phyloP scores from a whole-genome alignment of 2,329 filamentous ascomycete genomes.

The Stenocarpella maydis region DNA sequence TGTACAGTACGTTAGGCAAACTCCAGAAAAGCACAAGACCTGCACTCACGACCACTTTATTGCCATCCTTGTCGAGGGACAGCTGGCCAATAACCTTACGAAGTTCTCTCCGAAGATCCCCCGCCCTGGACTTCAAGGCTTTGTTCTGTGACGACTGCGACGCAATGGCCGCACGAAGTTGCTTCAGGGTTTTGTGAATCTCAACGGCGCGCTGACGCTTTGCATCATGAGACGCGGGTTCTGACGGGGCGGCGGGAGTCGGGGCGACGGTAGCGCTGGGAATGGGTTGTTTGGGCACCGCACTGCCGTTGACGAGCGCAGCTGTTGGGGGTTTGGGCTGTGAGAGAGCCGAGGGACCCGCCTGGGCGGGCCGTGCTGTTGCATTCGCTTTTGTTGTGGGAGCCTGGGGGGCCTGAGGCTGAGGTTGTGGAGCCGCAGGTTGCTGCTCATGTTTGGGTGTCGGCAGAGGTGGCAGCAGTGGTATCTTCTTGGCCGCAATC shows the following conservation, averaged over 20 bases:
- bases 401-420: constrained; percentile 15
- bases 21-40: constrained; percentile 20
- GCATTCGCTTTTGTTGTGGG: constrained; percentile 14
- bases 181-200: constrained; percentile 75
- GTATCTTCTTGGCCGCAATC: constrained; percentile 25
- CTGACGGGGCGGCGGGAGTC: neutral
- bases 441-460: constrained; percentile 1
- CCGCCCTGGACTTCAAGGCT: constrained; percentile 70
- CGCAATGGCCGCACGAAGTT: constrained; percentile 55
- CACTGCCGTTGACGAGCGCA: constrained; percentile 20
- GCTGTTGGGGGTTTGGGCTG: neutral
- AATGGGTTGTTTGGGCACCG: neutral
- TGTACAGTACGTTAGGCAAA: constrained; percentile 38
- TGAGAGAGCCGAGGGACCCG: neutral
- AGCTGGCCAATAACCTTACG: constrained; percentile 78
- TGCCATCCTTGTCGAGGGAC: constrained; percentile 50
- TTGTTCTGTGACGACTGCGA: constrained; percentile 63
- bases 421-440: constrained; percentile 21
- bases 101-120: constrained; percentile 76
- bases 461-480: constrained; percentile 28
- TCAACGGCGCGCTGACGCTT: constrained; percentile 55
- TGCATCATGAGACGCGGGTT: constrained; percentile 20
- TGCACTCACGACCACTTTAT: constrained; percentile 53
- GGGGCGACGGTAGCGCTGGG: constrained; percentile 8
- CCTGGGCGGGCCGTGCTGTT: neutral